Percentiles rank a stretch among this genome's conserved stretches.
Evolutionary conservation across 208 protist species (phyloP).

Genomic region (Acanthamoeba castellanii): DNA sequence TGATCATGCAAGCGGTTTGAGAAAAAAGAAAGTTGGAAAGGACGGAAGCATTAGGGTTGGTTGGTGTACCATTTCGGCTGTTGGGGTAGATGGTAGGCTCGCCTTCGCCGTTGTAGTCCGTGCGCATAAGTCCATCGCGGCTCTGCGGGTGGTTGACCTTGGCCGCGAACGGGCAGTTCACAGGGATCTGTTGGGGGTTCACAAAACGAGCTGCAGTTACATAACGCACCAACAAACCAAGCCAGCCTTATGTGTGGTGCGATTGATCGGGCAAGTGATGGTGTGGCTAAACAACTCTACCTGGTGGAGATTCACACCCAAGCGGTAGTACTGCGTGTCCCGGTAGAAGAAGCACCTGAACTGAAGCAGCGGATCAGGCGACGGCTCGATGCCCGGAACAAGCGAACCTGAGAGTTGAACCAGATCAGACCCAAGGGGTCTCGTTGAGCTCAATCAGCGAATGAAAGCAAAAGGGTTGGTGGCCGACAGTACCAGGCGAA

Average conservation of each 20-base stretch:
- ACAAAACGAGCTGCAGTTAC: neutral
- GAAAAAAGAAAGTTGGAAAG: no score
- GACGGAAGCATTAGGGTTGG: no score
- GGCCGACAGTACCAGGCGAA: slow-evolving; percentile 77
- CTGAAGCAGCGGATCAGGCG: slow-evolving; percentile 90
- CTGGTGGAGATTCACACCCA: slow-evolving; percentile 89
- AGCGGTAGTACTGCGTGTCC: slow-evolving; percentile 91
- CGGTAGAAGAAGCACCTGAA: slow-evolving; percentile 89
- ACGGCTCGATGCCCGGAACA: slow-evolving; percentile 91
- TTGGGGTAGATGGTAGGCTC: slow-evolving; percentile 13
- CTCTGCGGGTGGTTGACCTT: slow-evolving; percentile 48
- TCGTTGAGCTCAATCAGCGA: neutral
- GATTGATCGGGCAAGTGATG: neutral
- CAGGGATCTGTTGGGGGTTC: slow-evolving; percentile 83
- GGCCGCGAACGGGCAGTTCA: slow-evolving; percentile 84
- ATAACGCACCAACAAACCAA: neutral
- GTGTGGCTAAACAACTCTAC: neutral
- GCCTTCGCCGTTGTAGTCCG: slow-evolving; percentile 58
- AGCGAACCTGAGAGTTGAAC: slow-evolving; percentile 72
- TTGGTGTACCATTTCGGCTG: neutral
- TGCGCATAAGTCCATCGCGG: slow-evolving; percentile 20
- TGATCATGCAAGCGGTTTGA: no score
- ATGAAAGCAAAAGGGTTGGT: no score
- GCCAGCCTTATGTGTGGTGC: neutral
- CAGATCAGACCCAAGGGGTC: no score